A percentile compares a stretch with the other conserved stretches of the same genome.
Evolutionary conservation across 129 eudicot species (phyloP).

Genomic region (Solidago caesia): DNA sequence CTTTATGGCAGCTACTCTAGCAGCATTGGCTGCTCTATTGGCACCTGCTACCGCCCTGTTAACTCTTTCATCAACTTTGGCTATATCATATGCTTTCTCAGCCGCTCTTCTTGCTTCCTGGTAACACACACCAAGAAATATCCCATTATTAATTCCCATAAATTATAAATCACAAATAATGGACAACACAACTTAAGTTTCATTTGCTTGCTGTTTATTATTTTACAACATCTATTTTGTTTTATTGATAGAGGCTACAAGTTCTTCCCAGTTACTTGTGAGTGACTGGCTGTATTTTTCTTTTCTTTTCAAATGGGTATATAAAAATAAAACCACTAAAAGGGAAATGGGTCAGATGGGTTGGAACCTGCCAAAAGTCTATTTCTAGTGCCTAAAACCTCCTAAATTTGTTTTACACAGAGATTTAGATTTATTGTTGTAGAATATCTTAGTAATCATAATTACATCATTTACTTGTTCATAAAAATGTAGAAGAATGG

Average conservation of each 20-base stretch:
- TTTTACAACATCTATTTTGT: not conserved
- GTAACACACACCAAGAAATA: not conserved
- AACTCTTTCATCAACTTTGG: conserved; percentile 93
- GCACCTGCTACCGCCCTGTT: conserved; percentile 91
- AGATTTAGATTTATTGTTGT: not conserved
- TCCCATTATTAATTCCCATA: not conserved
- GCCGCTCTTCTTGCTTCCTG: conserved; percentile 97
- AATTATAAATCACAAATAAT: not conserved
- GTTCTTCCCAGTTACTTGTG: no score
- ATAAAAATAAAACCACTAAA: not conserved
- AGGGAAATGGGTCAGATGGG: not conserved
- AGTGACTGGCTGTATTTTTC: not conserved
- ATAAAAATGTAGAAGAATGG: not conserved
- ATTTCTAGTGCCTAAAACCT: not conserved
- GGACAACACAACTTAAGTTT: not conserved
- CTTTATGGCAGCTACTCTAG: conserved; percentile 91
- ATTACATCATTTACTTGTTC: not conserved
- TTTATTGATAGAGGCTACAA: not conserved
- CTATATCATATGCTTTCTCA: conserved; percentile 85
- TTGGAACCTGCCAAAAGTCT: not conserved
- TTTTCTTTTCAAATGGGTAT: not conserved
- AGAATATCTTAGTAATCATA: not conserved
- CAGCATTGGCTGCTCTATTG: conserved; percentile 89
- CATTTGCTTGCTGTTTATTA: not conserved
- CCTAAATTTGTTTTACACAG: not conserved